These are phyloP conservation scores for Eucalyptus camaldulensis DNA, from an alignment of 345 rosid species.

Conservation along the genomic window DNA sequence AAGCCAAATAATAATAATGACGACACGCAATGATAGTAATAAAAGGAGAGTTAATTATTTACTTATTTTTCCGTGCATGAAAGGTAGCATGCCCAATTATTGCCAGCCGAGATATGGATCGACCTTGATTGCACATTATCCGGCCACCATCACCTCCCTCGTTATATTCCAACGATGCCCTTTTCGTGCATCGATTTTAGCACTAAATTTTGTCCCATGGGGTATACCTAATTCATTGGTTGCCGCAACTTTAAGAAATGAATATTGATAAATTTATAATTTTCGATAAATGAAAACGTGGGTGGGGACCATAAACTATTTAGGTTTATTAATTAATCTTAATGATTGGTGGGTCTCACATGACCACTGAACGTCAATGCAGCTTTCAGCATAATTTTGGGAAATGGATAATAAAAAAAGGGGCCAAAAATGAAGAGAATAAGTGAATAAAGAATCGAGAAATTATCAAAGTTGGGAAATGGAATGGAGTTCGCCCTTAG, in stretches of 20 bases:
- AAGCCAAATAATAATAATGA: background rate
- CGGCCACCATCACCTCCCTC: background rate
- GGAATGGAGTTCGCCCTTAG: background rate
- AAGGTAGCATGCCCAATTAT: background rate
- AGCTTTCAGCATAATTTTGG: background rate
- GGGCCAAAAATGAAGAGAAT: background rate
- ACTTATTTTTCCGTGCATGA: background rate
- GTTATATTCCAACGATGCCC: background rate
- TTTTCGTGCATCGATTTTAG: background rate
- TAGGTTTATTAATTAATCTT: background rate
- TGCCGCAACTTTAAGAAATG: background rate
- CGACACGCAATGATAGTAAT: fast-evolving
- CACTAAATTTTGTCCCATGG: background rate
- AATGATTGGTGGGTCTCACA: background rate
- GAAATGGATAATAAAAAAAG: background rate
- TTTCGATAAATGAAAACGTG: background rate
- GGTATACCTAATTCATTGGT: background rate
- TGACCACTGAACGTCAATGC: background rate
- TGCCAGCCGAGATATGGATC: background rate
- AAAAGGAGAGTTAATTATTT: background rate
- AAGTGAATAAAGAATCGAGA: background rate
- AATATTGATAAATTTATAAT: background rate
- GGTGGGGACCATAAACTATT: background rate
- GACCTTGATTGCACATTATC: background rate
- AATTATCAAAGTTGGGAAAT: background rate